Conservation (phyloP, 208 protist genomes). For the Crithidia thermophila region DNA sequence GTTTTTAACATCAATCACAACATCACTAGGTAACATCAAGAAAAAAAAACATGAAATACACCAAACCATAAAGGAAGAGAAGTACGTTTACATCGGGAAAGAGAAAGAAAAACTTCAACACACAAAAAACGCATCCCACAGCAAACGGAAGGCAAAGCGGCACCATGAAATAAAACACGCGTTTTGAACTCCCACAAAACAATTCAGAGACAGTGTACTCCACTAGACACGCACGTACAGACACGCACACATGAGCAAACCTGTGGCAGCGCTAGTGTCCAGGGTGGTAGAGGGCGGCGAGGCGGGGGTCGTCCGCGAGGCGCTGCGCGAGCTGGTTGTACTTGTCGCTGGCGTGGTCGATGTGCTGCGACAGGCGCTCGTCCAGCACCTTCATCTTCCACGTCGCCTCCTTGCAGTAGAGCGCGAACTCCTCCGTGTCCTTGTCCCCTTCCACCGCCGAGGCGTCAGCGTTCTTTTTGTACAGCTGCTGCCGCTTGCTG, state of each 20-base stretch:
- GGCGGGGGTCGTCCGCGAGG: constrained; percentile 74
- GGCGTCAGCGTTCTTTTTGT: constrained; percentile 72
- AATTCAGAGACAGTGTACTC: neutral
- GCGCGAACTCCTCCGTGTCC: constrained; percentile 84
- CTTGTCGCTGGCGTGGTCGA: constrained; percentile 85
- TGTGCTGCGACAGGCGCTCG: constrained; percentile 85
- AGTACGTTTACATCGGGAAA: neutral
- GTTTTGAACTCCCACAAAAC: neutral
- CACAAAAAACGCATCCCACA: too few species aligned
- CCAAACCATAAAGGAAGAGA: too few species aligned
- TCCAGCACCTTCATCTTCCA: constrained; percentile 93
- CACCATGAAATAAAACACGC: too few species aligned
- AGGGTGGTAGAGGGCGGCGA: constrained; percentile 59
- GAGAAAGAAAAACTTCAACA: neutral
- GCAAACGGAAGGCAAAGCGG: too few species aligned
- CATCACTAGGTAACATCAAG: neutral
- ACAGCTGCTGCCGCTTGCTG: constrained; percentile 64
- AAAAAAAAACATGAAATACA: too few species aligned
- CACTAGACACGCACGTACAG: constrained; percentile 7
- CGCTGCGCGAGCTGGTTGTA: constrained; percentile 81
- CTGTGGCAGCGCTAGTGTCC: constrained; percentile 6
- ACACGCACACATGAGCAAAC: neutral
- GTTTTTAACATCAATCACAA: neutral
- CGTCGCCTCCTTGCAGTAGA: constrained; percentile 90
- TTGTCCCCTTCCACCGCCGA: constrained; percentile 66